A percentile compares a stretch with the other conserved stretches of the same genome.
Conservation (phyloP, 1,284 basidiomycete species). For the Amylostereum areolatum region DNA sequence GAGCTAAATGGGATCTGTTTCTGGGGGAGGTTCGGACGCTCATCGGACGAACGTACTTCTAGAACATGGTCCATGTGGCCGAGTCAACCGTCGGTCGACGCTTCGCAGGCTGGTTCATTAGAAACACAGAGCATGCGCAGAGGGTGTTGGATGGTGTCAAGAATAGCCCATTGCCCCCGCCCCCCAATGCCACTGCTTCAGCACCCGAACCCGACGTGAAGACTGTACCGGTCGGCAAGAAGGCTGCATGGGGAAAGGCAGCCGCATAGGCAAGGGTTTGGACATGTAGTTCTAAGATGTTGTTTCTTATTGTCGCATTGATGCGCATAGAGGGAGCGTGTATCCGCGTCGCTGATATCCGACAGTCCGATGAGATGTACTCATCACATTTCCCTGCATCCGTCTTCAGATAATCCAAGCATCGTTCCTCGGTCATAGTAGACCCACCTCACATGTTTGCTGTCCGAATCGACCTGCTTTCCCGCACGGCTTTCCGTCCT, state of each 20-base stretch:
- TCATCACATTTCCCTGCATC: too few relatives aligned
- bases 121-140: slow-evolving; percentile 87
- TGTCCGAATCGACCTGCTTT: too few relatives aligned
- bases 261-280: neutral
- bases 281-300: too few relatives aligned
- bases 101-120: slow-evolving; percentile 96
- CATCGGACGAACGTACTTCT: slow-evolving; percentile 2
- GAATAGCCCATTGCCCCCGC: slow-evolving; percentile 56
- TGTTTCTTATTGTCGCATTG: too few relatives aligned
- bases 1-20: slow-evolving; percentile 16
- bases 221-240: slow-evolving; percentile 23
- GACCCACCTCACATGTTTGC: too few relatives aligned
- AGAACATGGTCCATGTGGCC: slow-evolving; percentile 95
- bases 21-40: neutral
- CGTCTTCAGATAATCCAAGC: too few relatives aligned
- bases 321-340: too few relatives aligned
- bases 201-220: slow-evolving; percentile 16
- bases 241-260: slow-evolving; percentile 54
- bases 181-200: slow-evolving; percentile 4
- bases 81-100: slow-evolving; percentile 90
- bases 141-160: slow-evolving; percentile 77
- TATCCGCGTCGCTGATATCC: too few relatives aligned
- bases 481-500: too few relatives aligned
- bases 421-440: too few relatives aligned
- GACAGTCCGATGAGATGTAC: too few relatives aligned